A percentile compares a stretch with the other conserved stretches of the same genome.
These are phyloP conservation scores for Termitomyces titanicus DNA, from an alignment of 768 basidiomycete genomes.

Conservation along the genomic window DNA sequence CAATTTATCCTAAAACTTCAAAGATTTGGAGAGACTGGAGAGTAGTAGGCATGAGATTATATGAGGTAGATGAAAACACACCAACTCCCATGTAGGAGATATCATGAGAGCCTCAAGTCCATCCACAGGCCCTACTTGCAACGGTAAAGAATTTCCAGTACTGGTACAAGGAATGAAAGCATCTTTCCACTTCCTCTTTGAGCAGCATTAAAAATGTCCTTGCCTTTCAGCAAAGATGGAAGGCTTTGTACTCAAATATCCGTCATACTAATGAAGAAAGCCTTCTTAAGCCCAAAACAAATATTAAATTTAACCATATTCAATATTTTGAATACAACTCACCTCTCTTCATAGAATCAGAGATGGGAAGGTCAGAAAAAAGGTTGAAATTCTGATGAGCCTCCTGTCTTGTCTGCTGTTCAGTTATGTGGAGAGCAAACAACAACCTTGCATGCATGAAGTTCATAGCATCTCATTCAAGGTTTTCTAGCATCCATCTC, in stretches of 20 bases:
- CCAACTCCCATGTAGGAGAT: conserved; percentile 90
- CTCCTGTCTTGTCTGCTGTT: conserved; percentile 33
- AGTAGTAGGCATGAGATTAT: neutral
- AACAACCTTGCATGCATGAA: conserved; percentile 35
- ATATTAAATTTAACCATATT: neutral
- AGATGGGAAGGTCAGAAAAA: conserved; percentile 79
- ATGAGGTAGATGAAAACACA: conserved; percentile 31
- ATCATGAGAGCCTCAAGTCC: conserved; percentile 91
- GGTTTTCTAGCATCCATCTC: conserved; percentile 45
- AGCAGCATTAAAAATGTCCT: conserved; percentile 95
- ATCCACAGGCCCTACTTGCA: conserved; percentile 92
- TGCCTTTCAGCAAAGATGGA: conserved; percentile 87
- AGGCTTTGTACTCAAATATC: conserved; percentile 91
- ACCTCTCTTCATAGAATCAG: conserved; percentile 73
- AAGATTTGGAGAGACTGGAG: conserved; percentile 94
- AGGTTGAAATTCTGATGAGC: conserved; percentile 45
- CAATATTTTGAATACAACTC: neutral
- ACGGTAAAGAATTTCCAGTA: conserved; percentile 84
- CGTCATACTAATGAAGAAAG: conserved; percentile 84
- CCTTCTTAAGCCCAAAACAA: conserved; percentile 73
- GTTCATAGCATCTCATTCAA: conserved; percentile 45
- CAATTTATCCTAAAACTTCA: conserved; percentile 90
- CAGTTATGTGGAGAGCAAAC: conserved; percentile 7
- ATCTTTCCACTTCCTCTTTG: conserved; percentile 98
- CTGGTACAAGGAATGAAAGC: conserved; percentile 91